phyloP scores from a whole-genome alignment of 352 stramenopile species.

The Globisporangium emineosum region DNA sequence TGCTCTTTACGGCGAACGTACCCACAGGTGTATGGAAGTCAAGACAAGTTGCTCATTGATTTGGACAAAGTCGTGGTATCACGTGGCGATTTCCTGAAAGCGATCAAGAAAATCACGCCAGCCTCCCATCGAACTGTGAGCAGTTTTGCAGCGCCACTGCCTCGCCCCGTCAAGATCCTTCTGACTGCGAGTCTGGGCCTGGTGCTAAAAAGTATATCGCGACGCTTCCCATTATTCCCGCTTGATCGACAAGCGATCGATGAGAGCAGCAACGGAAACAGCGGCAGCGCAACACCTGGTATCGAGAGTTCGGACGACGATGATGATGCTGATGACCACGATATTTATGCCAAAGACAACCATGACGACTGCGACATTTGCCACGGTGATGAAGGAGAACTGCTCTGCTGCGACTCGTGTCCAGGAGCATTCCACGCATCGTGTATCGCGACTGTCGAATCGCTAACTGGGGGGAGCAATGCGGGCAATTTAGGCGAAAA shows the following conservation, averaged over 20 bases:
- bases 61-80: constrained; percentile 69
- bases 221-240: constrained; percentile 65
- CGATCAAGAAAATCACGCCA: constrained; percentile 77
- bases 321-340: constrained; percentile 43
- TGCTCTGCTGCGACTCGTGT: constrained; percentile 62
- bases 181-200: constrained; percentile 33
- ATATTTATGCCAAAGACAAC: constrained; percentile 66
- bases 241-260: constrained; percentile 44
- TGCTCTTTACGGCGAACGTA: constrained; percentile 84
- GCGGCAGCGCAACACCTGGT: neutral
- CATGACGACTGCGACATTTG: constrained; percentile 70
- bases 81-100: constrained; percentile 65
- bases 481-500: neutral
- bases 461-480: neutral
- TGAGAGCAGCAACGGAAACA: constrained; percentile 19
- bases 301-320: constrained; percentile 19
- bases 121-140: constrained; percentile 73
- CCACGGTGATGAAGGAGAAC: constrained; percentile 52
- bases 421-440: constrained; percentile 54
- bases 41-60: constrained; percentile 77
- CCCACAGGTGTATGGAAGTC: constrained; percentile 83
- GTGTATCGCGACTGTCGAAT: constrained; percentile 31
- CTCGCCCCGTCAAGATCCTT: constrained; percentile 46
- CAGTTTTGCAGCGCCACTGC: constrained; percentile 73
- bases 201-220: constrained; percentile 42